A percentile compares a stretch with the other conserved stretches of the same genome.
These are phyloP conservation scores for Penicillium diatomitis DNA, from an alignment of 495 filamentous ascomycete species.

Conservation along the genomic window DNA sequence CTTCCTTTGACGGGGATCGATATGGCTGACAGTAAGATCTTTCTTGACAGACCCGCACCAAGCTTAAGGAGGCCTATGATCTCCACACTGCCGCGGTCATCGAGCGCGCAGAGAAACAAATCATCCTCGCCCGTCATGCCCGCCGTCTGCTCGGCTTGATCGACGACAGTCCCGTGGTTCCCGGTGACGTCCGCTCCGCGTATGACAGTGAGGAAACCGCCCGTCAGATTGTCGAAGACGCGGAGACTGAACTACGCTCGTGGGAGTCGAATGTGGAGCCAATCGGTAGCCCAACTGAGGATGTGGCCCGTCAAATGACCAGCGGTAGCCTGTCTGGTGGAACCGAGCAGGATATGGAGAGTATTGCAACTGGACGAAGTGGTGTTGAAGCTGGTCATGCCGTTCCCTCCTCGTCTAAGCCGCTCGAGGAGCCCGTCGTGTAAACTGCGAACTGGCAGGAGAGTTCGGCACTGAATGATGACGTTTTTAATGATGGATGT, in stretches of 20 bases:
- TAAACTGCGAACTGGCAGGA: neutral
- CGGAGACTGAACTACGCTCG: conserved; percentile 73
- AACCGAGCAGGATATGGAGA: neutral
- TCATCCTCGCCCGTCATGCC: conserved; percentile 82
- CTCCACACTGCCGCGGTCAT: conserved; percentile 78
- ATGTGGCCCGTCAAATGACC: neutral
- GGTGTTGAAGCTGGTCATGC: conserved; percentile 3
- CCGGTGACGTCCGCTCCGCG: conserved; percentile 61
- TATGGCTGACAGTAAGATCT: neutral
- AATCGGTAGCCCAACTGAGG: conserved; percentile 1
- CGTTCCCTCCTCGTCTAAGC: conserved; percentile 5
- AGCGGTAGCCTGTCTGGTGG: neutral
- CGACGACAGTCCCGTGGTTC: conserved; percentile 86
- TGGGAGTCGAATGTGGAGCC: conserved; percentile 44
- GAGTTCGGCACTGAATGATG: too few species aligned
- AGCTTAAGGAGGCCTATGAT: conserved; percentile 88
- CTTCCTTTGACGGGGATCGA: too few species aligned
- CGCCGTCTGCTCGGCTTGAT: conserved; percentile 75
- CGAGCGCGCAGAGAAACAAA: conserved; percentile 93
- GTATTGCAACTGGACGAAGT: neutral
- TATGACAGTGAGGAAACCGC: conserved; percentile 59
- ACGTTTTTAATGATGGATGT: too few species aligned
- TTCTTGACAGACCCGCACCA: conserved; percentile 65
- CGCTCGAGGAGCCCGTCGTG: conserved; percentile 3
- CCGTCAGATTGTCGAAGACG: conserved; percentile 81